These are phyloP conservation scores for Calonectria pauciramosa DNA, from an alignment of 2,329 filamentous ascomycete genomes.

Conservation along the genomic window DNA sequence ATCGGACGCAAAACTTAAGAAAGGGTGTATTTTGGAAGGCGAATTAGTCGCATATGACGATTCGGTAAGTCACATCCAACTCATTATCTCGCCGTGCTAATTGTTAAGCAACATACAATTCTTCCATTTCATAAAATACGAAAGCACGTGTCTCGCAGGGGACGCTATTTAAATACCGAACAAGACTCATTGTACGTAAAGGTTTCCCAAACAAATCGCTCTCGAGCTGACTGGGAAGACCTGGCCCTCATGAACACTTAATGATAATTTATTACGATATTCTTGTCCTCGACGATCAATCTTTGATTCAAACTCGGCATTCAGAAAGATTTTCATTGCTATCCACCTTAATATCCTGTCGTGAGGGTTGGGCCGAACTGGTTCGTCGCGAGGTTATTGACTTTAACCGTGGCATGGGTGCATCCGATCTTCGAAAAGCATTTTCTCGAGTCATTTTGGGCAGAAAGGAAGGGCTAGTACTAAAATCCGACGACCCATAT, in stretches of 20 bases:
- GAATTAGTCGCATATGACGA: slow-evolving; percentile 86
- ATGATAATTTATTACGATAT: slow-evolving; percentile 75
- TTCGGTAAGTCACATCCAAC: slow-evolving; percentile 52
- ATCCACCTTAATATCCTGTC: slow-evolving; percentile 62
- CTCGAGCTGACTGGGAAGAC: slow-evolving; percentile 52
- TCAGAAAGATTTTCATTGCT: slow-evolving; percentile 73
- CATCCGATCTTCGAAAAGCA: slow-evolving; percentile 68
- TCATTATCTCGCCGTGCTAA: slow-evolving; percentile 20
- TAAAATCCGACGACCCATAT: slow-evolving; percentile 87
- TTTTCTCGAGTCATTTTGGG: slow-evolving; percentile 78
- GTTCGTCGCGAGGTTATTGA: slow-evolving; percentile 77
- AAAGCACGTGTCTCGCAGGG: slow-evolving; percentile 82
- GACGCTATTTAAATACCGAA: slow-evolving; percentile 75
- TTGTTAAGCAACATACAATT: slow-evolving; percentile 67
- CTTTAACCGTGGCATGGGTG: slow-evolving; percentile 68
- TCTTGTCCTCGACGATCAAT: slow-evolving; percentile 67
- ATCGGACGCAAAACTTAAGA: slow-evolving; percentile 69
- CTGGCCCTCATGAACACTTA: slow-evolving; percentile 65
- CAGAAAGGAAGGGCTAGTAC: slow-evolving; percentile 82
- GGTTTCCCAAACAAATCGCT: no score
- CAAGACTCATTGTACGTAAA: slow-evolving; percentile 74
- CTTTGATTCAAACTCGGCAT: slow-evolving; percentile 65
- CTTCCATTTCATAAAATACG: slow-evolving; percentile 86
- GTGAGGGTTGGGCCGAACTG: slow-evolving; percentile 75
- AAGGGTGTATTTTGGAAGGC: slow-evolving; percentile 83